These are phyloP conservation scores for Solanum neorickii DNA, from an alignment of 257 asterid species.

Conservation along the genomic window DNA sequence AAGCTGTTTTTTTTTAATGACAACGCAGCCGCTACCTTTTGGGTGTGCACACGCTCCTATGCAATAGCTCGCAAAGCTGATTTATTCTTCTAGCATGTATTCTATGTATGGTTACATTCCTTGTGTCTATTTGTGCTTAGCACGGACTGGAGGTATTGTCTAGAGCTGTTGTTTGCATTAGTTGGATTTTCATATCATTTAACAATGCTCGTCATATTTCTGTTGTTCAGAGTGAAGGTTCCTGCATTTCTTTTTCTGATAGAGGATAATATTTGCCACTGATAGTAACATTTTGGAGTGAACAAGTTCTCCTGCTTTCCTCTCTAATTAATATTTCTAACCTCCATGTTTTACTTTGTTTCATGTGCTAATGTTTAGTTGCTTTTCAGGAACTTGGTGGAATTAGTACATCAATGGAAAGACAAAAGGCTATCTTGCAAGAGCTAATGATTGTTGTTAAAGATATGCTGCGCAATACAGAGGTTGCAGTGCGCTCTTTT, in stretches of 20 bases:
- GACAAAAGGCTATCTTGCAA: constrained; percentile 70
- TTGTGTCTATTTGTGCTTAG: background rate
- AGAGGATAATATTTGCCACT: background rate
- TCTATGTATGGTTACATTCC: background rate
- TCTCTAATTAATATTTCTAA: background rate
- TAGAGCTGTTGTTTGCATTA: background rate
- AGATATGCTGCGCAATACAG: constrained; percentile 84
- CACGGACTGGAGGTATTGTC: background rate
- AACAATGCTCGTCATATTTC: background rate
- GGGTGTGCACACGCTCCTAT: no score
- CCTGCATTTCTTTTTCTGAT: background rate
- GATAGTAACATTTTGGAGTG: background rate
- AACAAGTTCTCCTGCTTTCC: background rate
- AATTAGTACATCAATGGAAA: constrained; percentile 62
- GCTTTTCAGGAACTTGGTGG: constrained; percentile 83
- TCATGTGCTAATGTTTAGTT: background rate
- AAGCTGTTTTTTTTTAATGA: background rate
- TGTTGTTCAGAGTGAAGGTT: background rate
- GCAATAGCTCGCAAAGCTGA: background rate
- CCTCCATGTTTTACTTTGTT: background rate
- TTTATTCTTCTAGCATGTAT: background rate
- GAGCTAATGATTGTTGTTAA: constrained; percentile 73
- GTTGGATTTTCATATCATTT: background rate
- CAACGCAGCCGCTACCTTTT: no score
- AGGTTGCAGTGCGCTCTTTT: constrained; percentile 86